Evolutionary conservation across 1,284 basidiomycete genomes (phyloP), one percentile per base, ranked within the genome.

Genomic region (Cerrena zonata): DNA sequence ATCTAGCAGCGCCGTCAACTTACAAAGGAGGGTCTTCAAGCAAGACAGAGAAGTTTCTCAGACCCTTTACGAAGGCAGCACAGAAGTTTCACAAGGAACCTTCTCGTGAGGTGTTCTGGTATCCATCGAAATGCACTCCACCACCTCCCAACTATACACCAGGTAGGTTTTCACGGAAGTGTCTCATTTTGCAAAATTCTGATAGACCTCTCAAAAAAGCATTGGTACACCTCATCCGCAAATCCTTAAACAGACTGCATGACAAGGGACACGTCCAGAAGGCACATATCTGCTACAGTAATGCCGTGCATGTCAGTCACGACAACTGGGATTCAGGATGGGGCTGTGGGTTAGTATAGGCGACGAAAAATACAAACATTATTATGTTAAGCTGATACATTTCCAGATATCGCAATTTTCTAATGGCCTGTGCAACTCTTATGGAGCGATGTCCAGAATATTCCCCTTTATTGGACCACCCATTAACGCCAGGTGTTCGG

Each of bases 301-400:
- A 69, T 44, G 75, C 78, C 1, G 80, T 86, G 2, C 82, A 90
- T 62, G 75, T 91, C 48, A 56, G 60, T 42, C 72, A 67, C 53
- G 82, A 81, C 64, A 30, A 45, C 18, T 88, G 81, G 76, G 86
- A 82, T 68, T 58, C 62, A n/a, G 61, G 54, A 19, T 89, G 81
- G 89, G 88, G 86, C 24, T 90, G 89, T 66, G 83, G 82, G 89
- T 82, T 63, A 49, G 75, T n/a, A n/a, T n/a, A n/a, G n/a, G n/a
- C n/a, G n/a, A n/a, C n/a, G n/a, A n/a, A n/a, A n/a, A n/a, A n/a
- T n/a, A n/a, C n/a, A n/a, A n/a, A n/a, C n/a, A n/a, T n/a, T n/a
- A n/a, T n/a, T n/a, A n/a, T n/a, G n/a, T n/a, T n/a, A n/a, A n/a
- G n/a, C n/a, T n/a, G n/a, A n/a, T n/a, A n/a, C n/a, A 39, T 24